These are phyloP conservation scores for Penicillium pancosmium DNA, from an alignment of 495 filamentous ascomycete genomes.

Conservation along the genomic window DNA sequence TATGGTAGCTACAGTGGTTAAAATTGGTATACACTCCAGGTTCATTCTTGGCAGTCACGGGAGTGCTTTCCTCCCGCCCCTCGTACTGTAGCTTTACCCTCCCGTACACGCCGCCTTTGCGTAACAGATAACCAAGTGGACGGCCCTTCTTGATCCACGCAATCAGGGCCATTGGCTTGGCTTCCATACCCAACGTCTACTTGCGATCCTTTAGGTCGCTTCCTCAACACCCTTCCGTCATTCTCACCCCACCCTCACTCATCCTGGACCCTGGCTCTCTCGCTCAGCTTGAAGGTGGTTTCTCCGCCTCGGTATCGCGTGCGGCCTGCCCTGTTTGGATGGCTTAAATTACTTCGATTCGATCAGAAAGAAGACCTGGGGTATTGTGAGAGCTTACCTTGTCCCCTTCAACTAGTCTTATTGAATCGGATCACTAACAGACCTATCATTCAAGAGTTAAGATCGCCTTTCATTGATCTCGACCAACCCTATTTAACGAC, in stretches of 20 bases:
- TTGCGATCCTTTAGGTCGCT: slow-evolving; percentile 6
- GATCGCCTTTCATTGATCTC: slow-evolving; percentile 17
- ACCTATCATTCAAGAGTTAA: slow-evolving; percentile 12
- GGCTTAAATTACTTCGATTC: slow-evolving; percentile 27
- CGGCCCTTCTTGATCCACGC: slow-evolving; percentile 24
- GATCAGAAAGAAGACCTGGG: slow-evolving; percentile 13
- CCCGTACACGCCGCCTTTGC: slow-evolving; percentile 17
- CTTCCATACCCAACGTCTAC: slow-evolving; percentile 34
- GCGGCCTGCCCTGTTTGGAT: slow-evolving; percentile 36
- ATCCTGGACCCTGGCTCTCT: slow-evolving; percentile 7
- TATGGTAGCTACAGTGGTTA: no score
- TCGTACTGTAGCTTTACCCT: background rate
- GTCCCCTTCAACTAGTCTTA: background rate
- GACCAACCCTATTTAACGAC: slow-evolving; percentile 13
- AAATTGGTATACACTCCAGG: no score
- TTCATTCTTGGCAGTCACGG: slow-evolving; percentile 4
- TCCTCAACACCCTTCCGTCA: slow-evolving; percentile 1
- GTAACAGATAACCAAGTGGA: slow-evolving; percentile 18
- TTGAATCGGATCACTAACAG: slow-evolving; percentile 12
- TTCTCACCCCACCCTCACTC: background rate
- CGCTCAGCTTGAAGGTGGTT: slow-evolving; percentile 15
- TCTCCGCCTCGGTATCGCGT: slow-evolving; percentile 38
- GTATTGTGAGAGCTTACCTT: slow-evolving; percentile 5
- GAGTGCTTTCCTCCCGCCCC: slow-evolving; percentile 5
- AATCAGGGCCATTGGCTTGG: slow-evolving; percentile 33